A percentile compares a stretch with the other conserved stretches of the same genome.
phyloP scores from a whole-genome alignment of 2,329 filamentous ascomycete genomes.

The Metarhizium robertsii region DNA sequence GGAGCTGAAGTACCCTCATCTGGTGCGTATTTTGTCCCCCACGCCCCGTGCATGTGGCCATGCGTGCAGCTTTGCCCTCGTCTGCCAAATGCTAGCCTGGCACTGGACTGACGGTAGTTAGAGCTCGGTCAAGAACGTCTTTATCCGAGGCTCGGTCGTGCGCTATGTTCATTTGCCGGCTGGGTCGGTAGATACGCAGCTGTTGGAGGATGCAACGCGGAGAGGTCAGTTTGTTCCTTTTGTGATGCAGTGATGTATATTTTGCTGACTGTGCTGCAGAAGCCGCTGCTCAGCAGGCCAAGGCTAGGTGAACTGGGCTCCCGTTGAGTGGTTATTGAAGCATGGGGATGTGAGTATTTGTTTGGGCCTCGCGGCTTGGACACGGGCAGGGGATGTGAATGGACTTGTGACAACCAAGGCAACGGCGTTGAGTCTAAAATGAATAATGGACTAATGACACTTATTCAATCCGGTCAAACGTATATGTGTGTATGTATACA shows the following conservation, averaged over 20 bases:
- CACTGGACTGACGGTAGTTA: constrained; percentile 14
- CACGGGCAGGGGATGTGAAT: background rate
- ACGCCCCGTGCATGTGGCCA: background rate
- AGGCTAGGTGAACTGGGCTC: constrained; percentile 35
- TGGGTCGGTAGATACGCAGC: constrained; percentile 70
- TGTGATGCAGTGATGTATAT: background rate
- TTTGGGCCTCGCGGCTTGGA: background rate
- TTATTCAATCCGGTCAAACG: background rate
- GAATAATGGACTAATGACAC: background rate
- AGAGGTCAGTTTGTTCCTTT: constrained; percentile 48
- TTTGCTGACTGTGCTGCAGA: constrained; percentile 26
- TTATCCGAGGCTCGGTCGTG: constrained; percentile 87
- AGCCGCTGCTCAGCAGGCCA: constrained; percentile 47
- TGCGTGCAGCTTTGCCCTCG: background rate
- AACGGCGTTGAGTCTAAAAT: constrained; percentile 2
- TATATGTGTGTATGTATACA: background rate
- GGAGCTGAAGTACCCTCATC: constrained; percentile 87
- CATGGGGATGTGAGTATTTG: background rate
- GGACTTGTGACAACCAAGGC: background rate
- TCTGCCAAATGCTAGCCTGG: too few relatives aligned
- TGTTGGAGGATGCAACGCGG: constrained; percentile 85
- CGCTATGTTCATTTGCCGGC: constrained; percentile 85
- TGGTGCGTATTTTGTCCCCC: constrained; percentile 44
- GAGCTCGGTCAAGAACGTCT: constrained; percentile 86
- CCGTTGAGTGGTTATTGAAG: background rate